Percentiles rank a stretch among this genome's conserved stretches.
phyloP scores from a whole-genome alignment of 345 rosid genomes.

The Citrus cavaleriei region DNA sequence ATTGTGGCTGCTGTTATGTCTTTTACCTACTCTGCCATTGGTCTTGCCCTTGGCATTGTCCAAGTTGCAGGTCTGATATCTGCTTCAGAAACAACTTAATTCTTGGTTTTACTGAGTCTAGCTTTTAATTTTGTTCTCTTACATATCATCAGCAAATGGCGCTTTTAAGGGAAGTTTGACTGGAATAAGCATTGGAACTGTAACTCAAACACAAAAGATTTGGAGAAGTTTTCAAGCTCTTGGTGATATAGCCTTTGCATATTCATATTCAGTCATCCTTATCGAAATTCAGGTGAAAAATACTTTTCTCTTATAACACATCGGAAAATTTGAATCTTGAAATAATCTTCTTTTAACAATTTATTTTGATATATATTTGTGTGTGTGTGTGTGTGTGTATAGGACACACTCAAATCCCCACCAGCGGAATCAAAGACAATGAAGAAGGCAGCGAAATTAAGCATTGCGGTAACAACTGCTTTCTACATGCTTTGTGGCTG shows the following conservation, averaged over 20 bases:
- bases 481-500: constrained; percentile 60
- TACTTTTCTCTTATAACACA: not conserved
- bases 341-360: not conserved
- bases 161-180: constrained; percentile 65
- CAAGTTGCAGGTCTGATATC: constrained; percentile 33
- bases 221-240: constrained; percentile 86
- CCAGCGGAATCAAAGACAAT: constrained; percentile 53
- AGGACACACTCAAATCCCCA: constrained; percentile 47
- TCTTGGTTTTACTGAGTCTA: not conserved
- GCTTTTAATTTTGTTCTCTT: not conserved
- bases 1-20: constrained; percentile 62
- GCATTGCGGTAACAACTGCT: constrained; percentile 40
- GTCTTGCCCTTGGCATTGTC: constrained; percentile 46
- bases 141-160: constrained; percentile 35
- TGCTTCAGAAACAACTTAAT: not conserved
- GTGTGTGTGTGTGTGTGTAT: not conserved
- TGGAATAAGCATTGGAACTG: constrained; percentile 63
- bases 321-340: not conserved
- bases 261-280: constrained; percentile 69
- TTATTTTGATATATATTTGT: not conserved
- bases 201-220: constrained; percentile 64
- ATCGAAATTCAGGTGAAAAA: constrained; percentile 72
- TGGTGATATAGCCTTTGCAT: constrained; percentile 86
- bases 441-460: constrained; percentile 42
- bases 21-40: constrained; percentile 51